Conservation (phyloP, 2,329 filamentous ascomycete species). For the Xylaria sp. region DNA sequence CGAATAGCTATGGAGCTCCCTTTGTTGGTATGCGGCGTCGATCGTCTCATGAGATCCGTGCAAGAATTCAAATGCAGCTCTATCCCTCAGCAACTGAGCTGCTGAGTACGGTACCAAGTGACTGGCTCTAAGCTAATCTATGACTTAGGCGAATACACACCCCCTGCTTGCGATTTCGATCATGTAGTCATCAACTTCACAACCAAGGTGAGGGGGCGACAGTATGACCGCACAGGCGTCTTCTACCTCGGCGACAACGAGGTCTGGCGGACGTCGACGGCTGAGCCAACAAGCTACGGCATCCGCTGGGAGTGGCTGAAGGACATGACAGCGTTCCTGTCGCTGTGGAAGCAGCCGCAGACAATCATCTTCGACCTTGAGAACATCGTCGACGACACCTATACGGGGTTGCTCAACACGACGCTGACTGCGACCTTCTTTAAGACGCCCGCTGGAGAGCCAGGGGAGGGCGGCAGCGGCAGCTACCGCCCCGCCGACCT, state of each 20-base stretch:
- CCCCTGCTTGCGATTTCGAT: conserved; percentile 76
- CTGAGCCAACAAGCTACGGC: conserved; percentile 75
- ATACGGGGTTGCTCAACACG: conserved; percentile 78
- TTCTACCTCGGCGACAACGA: conserved; percentile 83
- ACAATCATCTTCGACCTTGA: conserved; percentile 83
- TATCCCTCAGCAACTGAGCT: not conserved
- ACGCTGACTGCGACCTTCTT: conserved; percentile 81
- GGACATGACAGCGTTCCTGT: conserved; percentile 77
- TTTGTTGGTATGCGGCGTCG: conserved; percentile 68
- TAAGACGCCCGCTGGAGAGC: conserved; percentile 47
- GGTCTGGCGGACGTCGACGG: conserved; percentile 85
- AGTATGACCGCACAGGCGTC: conserved; percentile 79
- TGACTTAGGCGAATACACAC: conserved; percentile 67
- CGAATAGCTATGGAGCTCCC: conserved; percentile 75
- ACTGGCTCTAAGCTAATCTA: conserved; percentile 20
- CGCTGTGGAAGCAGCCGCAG: conserved; percentile 74
- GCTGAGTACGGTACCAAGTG: not conserved
- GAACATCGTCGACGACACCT: conserved; percentile 75
- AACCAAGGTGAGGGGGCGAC: conserved; percentile 74
- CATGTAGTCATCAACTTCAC: conserved; percentile 81
- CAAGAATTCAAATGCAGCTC: not conserved
- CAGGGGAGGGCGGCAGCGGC: conserved; percentile 45
- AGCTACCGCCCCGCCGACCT: conserved; percentile 64
- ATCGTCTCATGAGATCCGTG: too few species aligned
- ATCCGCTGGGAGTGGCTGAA: conserved; percentile 82